A percentile compares a stretch with the other conserved stretches of the same genome.
Evolutionary conservation across 805 yeast species (phyloP).

Genomic region (Torulaspora gathmanii): DNA sequence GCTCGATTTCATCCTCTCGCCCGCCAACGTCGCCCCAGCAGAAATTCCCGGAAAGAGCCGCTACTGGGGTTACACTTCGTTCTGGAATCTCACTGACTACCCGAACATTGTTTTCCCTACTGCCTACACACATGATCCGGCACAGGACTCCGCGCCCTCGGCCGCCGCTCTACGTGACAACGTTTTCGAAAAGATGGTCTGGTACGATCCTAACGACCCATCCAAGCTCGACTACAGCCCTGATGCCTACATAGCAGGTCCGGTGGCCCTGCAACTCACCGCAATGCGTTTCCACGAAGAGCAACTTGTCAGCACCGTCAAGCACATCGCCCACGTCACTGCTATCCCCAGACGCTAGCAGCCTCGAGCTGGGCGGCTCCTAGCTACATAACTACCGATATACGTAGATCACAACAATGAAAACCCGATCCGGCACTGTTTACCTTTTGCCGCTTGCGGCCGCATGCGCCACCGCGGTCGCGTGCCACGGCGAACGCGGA

Average conservation of each 20-base stretch:
- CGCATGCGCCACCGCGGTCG: neutral
- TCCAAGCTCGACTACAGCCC: slow-evolving; percentile 35
- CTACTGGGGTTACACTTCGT: slow-evolving; percentile 78
- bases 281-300: slow-evolving; percentile 51
- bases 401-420: neutral
- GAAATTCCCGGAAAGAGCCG: slow-evolving; percentile 57
- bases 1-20: slow-evolving; percentile 62
- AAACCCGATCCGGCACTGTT: neutral
- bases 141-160: slow-evolving; percentile 38
- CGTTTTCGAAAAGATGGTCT: slow-evolving; percentile 23
- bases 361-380: neutral
- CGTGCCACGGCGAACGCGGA: too few species aligned
- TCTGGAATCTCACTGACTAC: slow-evolving; percentile 67
- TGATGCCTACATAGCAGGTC: slow-evolving; percentile 41
- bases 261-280: slow-evolving; percentile 47
- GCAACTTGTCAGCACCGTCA: slow-evolving; percentile 43
- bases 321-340: slow-evolving; percentile 37
- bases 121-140: slow-evolving; percentile 54
- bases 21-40: slow-evolving; percentile 67
- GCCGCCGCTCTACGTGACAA: slow-evolving; percentile 15
- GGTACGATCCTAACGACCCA: slow-evolving; percentile 20
- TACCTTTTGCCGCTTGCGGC: neutral
- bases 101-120: slow-evolving; percentile 65
- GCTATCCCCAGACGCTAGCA: slow-evolving; percentile 20
- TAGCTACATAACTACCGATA: neutral